These are phyloP conservation scores for Alternaria triticina DNA, from an alignment of 2,329 filamentous ascomycete genomes.

Conservation along the genomic window DNA sequence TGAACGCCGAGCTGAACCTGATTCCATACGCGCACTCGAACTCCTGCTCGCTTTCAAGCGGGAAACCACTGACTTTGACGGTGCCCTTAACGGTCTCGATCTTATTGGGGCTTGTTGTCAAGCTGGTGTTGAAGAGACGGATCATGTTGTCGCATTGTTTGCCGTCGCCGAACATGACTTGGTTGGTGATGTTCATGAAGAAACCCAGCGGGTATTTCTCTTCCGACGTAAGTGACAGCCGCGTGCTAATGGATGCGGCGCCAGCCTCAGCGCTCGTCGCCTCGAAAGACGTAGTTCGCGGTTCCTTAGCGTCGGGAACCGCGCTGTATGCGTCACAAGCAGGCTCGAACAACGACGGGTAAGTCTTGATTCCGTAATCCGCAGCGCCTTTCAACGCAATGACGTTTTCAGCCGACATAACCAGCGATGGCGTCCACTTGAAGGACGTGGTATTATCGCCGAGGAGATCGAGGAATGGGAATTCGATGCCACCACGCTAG, in stretches of 20 bases:
- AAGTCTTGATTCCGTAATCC: constrained; percentile 56
- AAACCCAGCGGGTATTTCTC: constrained; percentile 52
- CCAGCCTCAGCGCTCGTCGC: constrained; percentile 20
- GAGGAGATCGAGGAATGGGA: constrained; percentile 63
- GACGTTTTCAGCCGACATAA: constrained; percentile 54
- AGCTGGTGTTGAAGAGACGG: constrained; percentile 55
- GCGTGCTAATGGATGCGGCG: constrained; percentile 27
- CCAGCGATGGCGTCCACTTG: constrained; percentile 57
- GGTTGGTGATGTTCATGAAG: constrained; percentile 61
- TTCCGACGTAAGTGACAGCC: constrained; percentile 16
- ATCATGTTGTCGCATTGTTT: constrained; percentile 54
- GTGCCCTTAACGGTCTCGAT: constrained; percentile 46
- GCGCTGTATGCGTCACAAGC: constrained; percentile 58
- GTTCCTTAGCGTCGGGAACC: constrained; percentile 27
- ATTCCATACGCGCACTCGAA: constrained; percentile 45
- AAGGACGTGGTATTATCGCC: constrained; percentile 60
- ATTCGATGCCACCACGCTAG: constrained; percentile 60
- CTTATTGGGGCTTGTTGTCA: constrained; percentile 43
- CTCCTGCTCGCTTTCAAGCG: constrained; percentile 36
- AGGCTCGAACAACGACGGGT: constrained; percentile 55
- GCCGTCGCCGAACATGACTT: constrained; percentile 56
- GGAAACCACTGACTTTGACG: constrained; percentile 36
- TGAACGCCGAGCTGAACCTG: constrained; percentile 48
- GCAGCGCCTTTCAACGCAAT: constrained; percentile 55
- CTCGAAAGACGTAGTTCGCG: constrained; percentile 30